A percentile compares a stretch with the other conserved stretches of the same genome.
Conservation (phyloP, 2,329 filamentous ascomycete species). For the Anisogramma anomala region DNA sequence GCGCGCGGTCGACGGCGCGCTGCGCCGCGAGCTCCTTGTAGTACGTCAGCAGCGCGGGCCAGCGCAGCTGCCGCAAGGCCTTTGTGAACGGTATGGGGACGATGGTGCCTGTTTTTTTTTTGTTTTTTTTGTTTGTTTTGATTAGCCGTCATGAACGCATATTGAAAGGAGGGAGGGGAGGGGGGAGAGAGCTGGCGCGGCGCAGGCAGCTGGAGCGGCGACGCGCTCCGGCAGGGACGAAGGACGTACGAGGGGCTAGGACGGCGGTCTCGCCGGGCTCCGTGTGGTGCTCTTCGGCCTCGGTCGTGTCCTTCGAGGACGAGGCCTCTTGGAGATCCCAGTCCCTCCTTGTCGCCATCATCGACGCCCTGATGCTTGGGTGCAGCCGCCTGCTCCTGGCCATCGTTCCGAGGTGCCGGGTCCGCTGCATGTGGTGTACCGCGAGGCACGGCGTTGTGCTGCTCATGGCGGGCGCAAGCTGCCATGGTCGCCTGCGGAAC, state of each 20-base stretch:
- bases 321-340: constrained; percentile 6
- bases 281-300: not conserved
- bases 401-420: not conserved
- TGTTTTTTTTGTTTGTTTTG: not conserved
- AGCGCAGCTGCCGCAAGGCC: constrained; percentile 21
- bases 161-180: too few relatives aligned
- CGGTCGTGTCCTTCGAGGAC: not conserved
- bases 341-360: not conserved
- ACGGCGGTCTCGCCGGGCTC: not conserved
- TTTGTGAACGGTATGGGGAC: constrained; percentile 30
- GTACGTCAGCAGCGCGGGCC: constrained; percentile 24
- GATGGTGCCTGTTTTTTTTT: constrained; percentile 33
- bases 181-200: too few relatives aligned
- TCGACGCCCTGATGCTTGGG: constrained; percentile 1
- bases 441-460: not conserved
- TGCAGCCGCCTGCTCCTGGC: constrained; percentile 3
- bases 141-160: not conserved
- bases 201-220: too few relatives aligned
- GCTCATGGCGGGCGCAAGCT: not conserved
- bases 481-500: constrained; percentile 14
- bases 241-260: constrained; percentile 7
- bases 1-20: constrained; percentile 26
- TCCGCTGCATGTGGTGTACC: constrained; percentile 6
- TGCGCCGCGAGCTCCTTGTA: constrained; percentile 26
- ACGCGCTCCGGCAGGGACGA: not conserved